Base-by-base conservation (phyloP, 495 filamentous ascomycete species). In the Talaromyces nanjingensis region DNA sequence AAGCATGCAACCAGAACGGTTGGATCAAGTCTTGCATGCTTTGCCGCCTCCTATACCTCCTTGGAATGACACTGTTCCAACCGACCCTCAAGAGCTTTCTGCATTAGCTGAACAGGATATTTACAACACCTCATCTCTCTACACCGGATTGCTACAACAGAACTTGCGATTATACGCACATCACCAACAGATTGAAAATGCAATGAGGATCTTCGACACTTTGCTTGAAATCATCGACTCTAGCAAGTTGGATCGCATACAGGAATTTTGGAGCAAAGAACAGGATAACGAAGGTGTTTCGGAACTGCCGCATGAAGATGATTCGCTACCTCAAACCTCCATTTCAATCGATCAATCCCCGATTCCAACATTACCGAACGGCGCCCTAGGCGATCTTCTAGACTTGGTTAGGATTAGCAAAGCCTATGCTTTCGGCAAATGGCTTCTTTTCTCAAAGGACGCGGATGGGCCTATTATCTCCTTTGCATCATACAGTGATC, bases 381-480 rank as follows among this genome's bases (percentile, higher is more conserved):
- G 75, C 3, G 75, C 82, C 0, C 68, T 87, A 56, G 84, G 76
- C 2, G 67, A 74, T 14, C 65, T 88, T 27, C 72, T 89, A 37
- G 82, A 87, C 63, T 67, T 87, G 14, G 71, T 77, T n/a, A 81
- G 80, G 1, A 70, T 75, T 6, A 69, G 76, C 18, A 76, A 76
- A 62, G 69, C 77, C 0, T 81, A 71, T 65, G 71, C 77, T 6
- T 76, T 87, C 53, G 86, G 82, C 16, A 71, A 77, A 18, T 86
- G 80, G 80, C 72, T 89, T 7, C 70, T 89, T 0, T 79, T 79
- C 64, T 79, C 79, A 9, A 64, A 79, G 33, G 84, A 84, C 58
- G 62, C 84, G 2, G 86, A 88, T 68, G 86, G 84, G 5, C 84
- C 84, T 27, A 27, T 82, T 0, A 82, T 89, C n/a, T 70, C 77